Evolutionary conservation across 2,329 filamentous ascomycete species (phyloP), one percentile per base, ranked within the genome.

Genomic region (Nigrospora oryzae): DNA sequence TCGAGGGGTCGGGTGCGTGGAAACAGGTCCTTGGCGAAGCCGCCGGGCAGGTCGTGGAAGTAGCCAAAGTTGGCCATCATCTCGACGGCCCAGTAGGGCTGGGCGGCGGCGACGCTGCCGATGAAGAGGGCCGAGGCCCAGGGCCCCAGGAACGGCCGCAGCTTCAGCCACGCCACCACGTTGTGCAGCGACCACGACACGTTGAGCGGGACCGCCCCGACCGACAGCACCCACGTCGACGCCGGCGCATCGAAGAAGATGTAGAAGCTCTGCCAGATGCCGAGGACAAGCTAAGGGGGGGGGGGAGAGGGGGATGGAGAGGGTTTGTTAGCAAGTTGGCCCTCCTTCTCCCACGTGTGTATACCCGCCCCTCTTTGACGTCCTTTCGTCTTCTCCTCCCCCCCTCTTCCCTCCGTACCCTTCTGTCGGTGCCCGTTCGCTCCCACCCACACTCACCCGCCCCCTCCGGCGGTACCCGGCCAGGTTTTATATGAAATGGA

Each of bases 111-210:
- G 36, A 84, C 69, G 0, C 75, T 81, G 37, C 66, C 64, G 42
- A 84, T 78, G 54, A 82, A 84, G 45, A 81, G 58, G 11, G 65
- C 55, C 39, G 71, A 79, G 30, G 70, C 68, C 8, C 65, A 61
- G 30, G 61, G 66, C 3, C 67, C 66, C 8, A 83, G 63, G 52
- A 83, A 82, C 0, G 80, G 80, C 43, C 71, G 73, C 49, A 76
- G 79, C 60, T 84, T 84, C 60, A 84, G 73, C 81, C 80, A 84
- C 1, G 80, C 72, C 47, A 84, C 78, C 48, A 84, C 68, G 50
- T 84, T 84, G 59, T 84, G 81, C 10, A 84, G 61, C 12, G 68
- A 71, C 76, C 79, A 83, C 4, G 77, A 81, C n/a, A 71, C 63
- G 50, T 81, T 81, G 19, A 84, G 69, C 15, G 77, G 70, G 8